Conservation (phyloP, 768 basidiomycete species). For the Xerocomellus chrysenteron region DNA sequence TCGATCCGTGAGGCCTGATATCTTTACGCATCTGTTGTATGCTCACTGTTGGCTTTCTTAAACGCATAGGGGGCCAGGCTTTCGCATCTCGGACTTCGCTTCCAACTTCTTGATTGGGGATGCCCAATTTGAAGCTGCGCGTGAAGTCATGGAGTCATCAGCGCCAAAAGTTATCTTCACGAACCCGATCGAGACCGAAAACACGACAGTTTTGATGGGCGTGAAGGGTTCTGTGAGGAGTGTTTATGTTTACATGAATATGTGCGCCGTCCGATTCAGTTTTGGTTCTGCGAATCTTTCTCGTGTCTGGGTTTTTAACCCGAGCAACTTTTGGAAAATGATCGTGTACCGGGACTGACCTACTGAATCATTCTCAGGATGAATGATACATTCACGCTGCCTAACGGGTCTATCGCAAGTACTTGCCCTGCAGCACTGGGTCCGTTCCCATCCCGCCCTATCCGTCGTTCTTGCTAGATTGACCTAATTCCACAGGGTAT, state of each 20-base stretch:
- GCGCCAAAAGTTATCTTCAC: conserved; percentile 12
- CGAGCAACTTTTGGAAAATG: neutral
- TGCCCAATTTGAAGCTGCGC: conserved; percentile 67
- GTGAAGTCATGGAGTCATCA: conserved; percentile 52
- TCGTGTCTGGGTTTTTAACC: neutral
- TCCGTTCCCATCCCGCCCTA: conserved; percentile 29
- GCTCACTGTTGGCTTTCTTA: neutral
- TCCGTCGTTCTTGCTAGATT: conserved; percentile 1
- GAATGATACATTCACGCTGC: conserved; percentile 58
- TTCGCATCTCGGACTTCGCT: conserved; percentile 71
- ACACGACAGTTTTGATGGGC: conserved; percentile 34
- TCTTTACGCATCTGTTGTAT: neutral
- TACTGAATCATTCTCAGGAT: conserved; percentile 42
- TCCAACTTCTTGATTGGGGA: conserved; percentile 73
- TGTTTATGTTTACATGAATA: conserved; percentile 69
- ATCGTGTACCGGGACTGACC: neutral
- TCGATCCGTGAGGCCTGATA: conserved; percentile 43
- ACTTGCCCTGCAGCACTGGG: conserved; percentile 83
- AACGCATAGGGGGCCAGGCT: conserved; percentile 64
- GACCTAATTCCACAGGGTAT: conserved; percentile 46
- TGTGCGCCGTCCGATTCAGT: conserved; percentile 43
- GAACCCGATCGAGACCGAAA: conserved; percentile 17
- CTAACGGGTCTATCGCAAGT: conserved; percentile 62
- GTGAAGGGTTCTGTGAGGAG: conserved; percentile 64
- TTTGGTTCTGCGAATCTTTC: neutral